Base-by-base conservation (phyloP, 768 basidiomycete genomes). In the Pisolithus microcarpus region DNA sequence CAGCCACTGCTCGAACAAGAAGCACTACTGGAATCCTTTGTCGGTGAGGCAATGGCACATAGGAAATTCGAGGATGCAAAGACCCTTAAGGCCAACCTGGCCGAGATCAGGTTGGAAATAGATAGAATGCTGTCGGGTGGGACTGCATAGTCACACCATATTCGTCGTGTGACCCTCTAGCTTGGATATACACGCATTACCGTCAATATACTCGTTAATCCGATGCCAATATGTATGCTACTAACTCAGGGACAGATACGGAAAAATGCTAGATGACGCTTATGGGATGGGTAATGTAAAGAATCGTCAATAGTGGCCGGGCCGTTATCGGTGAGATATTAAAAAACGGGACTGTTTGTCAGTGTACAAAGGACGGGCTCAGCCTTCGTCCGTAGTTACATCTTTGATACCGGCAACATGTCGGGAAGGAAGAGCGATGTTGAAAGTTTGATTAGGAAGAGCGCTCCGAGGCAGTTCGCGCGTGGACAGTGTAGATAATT, bases 51-150 rank as follows among this genome's bases (percentile, higher is more conserved):
- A 6, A 86, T 84, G 66, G 78, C 82, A 2, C 85, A 86, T 58
- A 76, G 95, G 39, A 98, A 98, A 69, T 97, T 98, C 56, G 95
- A 98, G 67, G 96, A 99, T 62, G 87, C 87, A 13, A 87, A 87
- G 66, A 87, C 86, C 4, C 71, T 99, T 54, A 84, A 88, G 63
- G 65, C 70, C 30, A 94, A 86, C 65, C 66, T 97, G 46, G 74
- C 71, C 43, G 95, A 98, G 71, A 90, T 99, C 50, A 75, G 85
- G 56, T 73, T 62, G 11, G 94, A 95, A 72, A 93, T 97, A 46
- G 82, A 83, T 55, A 80, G 76, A 61, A 74, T 93, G 53, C 43
- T 85, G 39, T 68, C 61, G 38, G 67, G 68, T 50, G 66, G 64
- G 31, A 56, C 61, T 7, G 55, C 53, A 26, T 54, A 52, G 49